Percentiles rank a stretch among this genome's conserved stretches.
These are phyloP conservation scores for Fusarium albosuccineum DNA, from an alignment of 2,329 filamentous ascomycete species.

Conservation along the genomic window DNA sequence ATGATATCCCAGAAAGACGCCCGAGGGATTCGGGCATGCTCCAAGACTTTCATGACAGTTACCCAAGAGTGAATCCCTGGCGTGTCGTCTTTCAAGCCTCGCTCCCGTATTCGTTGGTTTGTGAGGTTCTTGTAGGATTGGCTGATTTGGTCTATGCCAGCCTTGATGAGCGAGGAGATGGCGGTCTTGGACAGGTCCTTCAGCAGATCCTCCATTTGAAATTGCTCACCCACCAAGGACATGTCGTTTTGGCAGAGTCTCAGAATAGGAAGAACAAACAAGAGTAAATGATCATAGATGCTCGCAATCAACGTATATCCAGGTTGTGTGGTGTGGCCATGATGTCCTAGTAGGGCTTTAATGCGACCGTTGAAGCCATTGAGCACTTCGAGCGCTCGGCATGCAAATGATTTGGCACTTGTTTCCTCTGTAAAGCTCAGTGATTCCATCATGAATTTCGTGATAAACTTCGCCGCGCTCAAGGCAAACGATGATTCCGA, in stretches of 20 bases:
- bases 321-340: background rate
- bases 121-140: constrained; percentile 64
- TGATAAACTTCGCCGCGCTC: constrained; percentile 59
- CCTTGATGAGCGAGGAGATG: constrained; percentile 56
- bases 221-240: constrained; percentile 51
- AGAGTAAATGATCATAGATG: constrained; percentile 49
- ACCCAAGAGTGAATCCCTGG: constrained; percentile 68
- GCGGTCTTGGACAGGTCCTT: constrained; percentile 56
- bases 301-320: constrained; percentile 34
- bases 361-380: constrained; percentile 55
- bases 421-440: constrained; percentile 55
- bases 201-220: constrained; percentile 64
- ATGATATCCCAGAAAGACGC: constrained; percentile 72
- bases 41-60: constrained; percentile 66
- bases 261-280: constrained; percentile 54
- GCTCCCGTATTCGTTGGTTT: constrained; percentile 59
- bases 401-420: constrained; percentile 57
- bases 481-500: constrained; percentile 35
- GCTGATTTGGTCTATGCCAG: constrained; percentile 59
- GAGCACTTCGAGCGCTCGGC: constrained; percentile 59
- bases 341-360: constrained; percentile 23
- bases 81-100: constrained; percentile 64
- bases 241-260: constrained; percentile 57
- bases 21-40: constrained; percentile 63
- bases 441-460: constrained; percentile 61